Percentiles rank a stretch among this genome's conserved stretches.
These are phyloP conservation scores for Chenopodium quinoa DNA, from an alignment of 148 eudicot species.

Conservation along the genomic window DNA sequence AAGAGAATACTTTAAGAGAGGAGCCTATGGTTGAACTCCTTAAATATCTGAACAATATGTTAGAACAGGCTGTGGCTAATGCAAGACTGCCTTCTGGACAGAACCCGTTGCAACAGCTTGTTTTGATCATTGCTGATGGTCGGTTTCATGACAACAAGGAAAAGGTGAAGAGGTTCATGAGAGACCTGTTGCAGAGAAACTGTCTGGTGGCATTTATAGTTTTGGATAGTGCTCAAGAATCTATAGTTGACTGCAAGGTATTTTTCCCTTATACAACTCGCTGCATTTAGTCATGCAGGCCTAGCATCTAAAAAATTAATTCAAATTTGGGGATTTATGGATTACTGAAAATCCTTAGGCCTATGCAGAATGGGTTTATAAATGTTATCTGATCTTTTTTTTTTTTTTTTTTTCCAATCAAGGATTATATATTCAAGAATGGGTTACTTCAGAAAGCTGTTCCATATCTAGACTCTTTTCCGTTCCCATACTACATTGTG, in stretches of 20 bases:
- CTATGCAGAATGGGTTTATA: too few species aligned
- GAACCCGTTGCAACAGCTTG: slow-evolving; percentile 90
- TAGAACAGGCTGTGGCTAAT: slow-evolving; percentile 66
- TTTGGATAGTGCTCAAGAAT: slow-evolving; percentile 66
- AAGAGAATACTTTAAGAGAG: slow-evolving; percentile 75
- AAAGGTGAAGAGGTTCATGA: slow-evolving; percentile 63
- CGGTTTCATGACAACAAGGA: slow-evolving; percentile 76
- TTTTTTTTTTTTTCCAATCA: neutral
- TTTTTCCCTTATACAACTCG: neutral
- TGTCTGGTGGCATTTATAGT: slow-evolving; percentile 89
- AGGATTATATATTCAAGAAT: slow-evolving; percentile 28
- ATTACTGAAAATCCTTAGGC: too few species aligned
- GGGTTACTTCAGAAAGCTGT: slow-evolving; percentile 13
- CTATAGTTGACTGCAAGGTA: slow-evolving; percentile 73
- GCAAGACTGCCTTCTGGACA: slow-evolving; percentile 86
- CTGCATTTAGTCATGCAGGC: neutral
- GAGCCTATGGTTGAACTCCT: slow-evolving; percentile 83
- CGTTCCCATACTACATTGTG: slow-evolving; percentile 89
- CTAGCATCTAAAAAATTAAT: neutral
- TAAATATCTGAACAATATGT: slow-evolving; percentile 63
- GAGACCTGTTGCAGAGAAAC: slow-evolving; percentile 70
- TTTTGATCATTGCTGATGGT: slow-evolving; percentile 90
- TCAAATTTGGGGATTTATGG: too few species aligned
- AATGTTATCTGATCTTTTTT: neutral
- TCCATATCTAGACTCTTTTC: slow-evolving; percentile 73